Evolutionary conservation across 371 early-diverging fungal species (phyloP).

Genomic region (Capillidium heterosporum): DNA sequence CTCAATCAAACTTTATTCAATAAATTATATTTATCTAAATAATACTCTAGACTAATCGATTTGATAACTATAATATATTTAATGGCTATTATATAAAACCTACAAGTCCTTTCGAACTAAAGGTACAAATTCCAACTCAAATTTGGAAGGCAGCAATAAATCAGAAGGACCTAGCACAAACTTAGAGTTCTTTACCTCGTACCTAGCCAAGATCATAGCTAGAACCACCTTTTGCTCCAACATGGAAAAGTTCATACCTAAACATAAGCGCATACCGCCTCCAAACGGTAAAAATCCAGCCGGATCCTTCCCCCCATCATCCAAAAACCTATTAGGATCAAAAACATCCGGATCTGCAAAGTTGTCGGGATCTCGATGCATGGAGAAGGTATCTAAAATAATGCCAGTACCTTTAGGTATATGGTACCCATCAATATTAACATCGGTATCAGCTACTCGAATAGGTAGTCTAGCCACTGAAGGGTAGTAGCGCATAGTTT

Average conservation of each 20-base stretch:
- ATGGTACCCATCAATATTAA: neutral
- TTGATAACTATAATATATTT: too few species aligned
- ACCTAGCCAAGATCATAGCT: constrained; percentile 17
- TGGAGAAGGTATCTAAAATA: neutral
- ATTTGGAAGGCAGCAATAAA: too few species aligned
- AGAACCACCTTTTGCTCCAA: constrained; percentile 28
- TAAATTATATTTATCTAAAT: too few species aligned
- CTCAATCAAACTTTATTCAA: too few species aligned
- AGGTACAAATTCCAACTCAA: too few species aligned
- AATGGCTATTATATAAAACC: too few species aligned
- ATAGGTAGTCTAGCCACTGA: neutral
- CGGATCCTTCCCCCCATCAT: neutral
- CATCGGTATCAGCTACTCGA: neutral
- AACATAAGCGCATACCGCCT: constrained; percentile 17
- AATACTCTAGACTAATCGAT: too few species aligned
- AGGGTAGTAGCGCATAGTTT: neutral
- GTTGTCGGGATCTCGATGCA: constrained; percentile 6
- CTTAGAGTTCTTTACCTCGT: neutral
- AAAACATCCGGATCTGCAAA: constrained; percentile 15
- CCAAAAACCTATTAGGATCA: constrained; percentile 14
- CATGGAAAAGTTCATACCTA: constrained; percentile 34
- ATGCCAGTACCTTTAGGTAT: neutral
- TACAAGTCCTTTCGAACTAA: too few species aligned
- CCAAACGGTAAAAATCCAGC: neutral
- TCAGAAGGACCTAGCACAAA: too few species aligned